phyloP scores from a whole-genome alignment of 2,329 filamentous ascomycete genomes.

The Trichophyton schoenleinii region DNA sequence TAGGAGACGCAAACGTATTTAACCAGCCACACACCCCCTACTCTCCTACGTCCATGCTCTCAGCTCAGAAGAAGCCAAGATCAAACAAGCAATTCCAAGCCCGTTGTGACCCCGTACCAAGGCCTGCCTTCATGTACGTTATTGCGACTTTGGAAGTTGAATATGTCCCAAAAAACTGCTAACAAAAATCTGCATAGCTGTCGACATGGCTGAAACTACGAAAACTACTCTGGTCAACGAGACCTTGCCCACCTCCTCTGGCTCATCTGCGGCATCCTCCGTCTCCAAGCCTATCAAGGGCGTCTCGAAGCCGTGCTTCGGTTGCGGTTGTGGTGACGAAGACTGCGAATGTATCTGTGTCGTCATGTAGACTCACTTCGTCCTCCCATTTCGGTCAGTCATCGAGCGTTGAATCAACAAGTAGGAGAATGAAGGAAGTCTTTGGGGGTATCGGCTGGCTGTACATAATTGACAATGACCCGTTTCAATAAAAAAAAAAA shows the following conservation, averaged over 20 bases:
- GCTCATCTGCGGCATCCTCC: slow-evolving; percentile 22
- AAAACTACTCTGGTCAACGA: slow-evolving; percentile 18
- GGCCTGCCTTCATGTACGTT: not conserved
- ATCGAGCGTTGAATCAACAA: not conserved
- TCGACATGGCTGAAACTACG: slow-evolving; percentile 6
- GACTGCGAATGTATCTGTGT: slow-evolving; percentile 32
- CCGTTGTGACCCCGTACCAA: not conserved
- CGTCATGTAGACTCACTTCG: slow-evolving; percentile 22
- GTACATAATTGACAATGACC: no score
- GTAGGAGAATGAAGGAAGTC: not conserved
- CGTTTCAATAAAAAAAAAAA: no score
- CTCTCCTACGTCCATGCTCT: not conserved
- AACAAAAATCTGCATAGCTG: no score
- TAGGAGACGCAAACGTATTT: not conserved
- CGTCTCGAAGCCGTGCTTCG: slow-evolving; percentile 30
- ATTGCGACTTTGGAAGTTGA: not conserved
- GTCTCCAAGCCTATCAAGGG: slow-evolving; percentile 29
- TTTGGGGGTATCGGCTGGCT: not conserved
- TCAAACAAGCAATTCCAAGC: not conserved
- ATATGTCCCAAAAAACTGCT: no score
- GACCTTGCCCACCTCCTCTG: slow-evolving; percentile 23
- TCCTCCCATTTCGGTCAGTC: not conserved
- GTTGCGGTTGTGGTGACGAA: slow-evolving; percentile 31
- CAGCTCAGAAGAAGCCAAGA: not conserved
- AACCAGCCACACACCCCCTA: not conserved